These are phyloP conservation scores for Talaromyces sp. DNA, from an alignment of 2,329 filamentous ascomycete species.

Conservation along the genomic window DNA sequence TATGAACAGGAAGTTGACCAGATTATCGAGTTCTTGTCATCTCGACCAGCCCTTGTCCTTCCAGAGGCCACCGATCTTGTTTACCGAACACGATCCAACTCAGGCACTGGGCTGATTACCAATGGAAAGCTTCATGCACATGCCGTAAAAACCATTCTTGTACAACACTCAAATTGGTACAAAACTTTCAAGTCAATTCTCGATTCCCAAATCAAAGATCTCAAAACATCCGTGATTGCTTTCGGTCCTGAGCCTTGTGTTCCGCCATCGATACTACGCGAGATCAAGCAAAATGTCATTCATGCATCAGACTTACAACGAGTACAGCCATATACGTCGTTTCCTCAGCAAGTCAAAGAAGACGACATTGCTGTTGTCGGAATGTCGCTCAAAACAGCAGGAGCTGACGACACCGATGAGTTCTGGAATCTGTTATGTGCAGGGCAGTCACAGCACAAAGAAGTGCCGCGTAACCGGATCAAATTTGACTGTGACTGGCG, in stretches of 20 bases:
- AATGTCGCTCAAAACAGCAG: conserved; percentile 31
- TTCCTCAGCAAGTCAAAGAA: conserved; percentile 12
- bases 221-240: conserved; percentile 24
- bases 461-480: conserved; percentile 20
- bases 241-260: conserved; percentile 40
- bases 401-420: conserved; percentile 28
- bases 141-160: conserved; percentile 34
- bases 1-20: conserved; percentile 19
- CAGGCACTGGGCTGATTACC: conserved; percentile 21
- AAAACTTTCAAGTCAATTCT: conserved; percentile 27
- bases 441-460: conserved; percentile 23
- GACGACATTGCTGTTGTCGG: conserved; percentile 33
- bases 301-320: conserved; percentile 1
- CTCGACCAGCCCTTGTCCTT: conserved; percentile 27
- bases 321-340: background rate
- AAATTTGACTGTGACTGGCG: conserved; percentile 19
- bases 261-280: conserved; percentile 31
- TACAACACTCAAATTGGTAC: conserved; percentile 36
- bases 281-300: conserved; percentile 21
- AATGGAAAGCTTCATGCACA: conserved; percentile 27
- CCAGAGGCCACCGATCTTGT: conserved; percentile 29
- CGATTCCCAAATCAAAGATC: conserved; percentile 9
- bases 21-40: conserved; percentile 21
- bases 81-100: conserved; percentile 26
- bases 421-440: conserved; percentile 32